Evolutionary conservation across 129 eudicot genomes (phyloP), one percentile per base, ranked within the genome.

Genomic region (Oenanthe sinensis): DNA sequence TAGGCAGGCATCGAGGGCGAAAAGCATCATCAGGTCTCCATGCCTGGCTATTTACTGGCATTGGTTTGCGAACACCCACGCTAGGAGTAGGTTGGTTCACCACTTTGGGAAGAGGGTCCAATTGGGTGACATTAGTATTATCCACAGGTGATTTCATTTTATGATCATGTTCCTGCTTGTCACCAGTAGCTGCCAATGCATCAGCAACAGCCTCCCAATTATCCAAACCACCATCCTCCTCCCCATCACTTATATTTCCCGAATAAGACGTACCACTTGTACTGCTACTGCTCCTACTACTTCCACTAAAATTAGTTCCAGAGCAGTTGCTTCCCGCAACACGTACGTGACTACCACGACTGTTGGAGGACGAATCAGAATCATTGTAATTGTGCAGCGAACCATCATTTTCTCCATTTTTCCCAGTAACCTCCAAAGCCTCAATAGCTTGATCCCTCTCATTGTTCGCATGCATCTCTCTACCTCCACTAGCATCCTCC

Each of bases 121-220:
- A 30, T 36, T 58, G 77, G 14, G 77, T 4, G 54, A 43, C 46
- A 78, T 75, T 74, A 60, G 79, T 82, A 44, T 71, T 77, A 69
- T 80, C 87, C 71, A 75, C 80, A 60, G 83, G 60, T 2, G 74
- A 75, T 74, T 79, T 88, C 46, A 36, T 49, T 74, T 75, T 70
- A 75, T 75, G 77, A 60, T 72, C 39, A 47, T 72, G 79, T 30
- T 87, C 81, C 67, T 83, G 75, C 79, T 84, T 83, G 49, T 87
- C 86, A 70, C 88, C 91, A 26, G 76, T 71, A 37, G 91, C 93
- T 52, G 87, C 89, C 78, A 91, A 87, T 24, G 91, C 95, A 87
- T 91, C 97, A 70, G 97, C 97, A 73, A 91, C 79, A 30, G 91
- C 86, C 79, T 93, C 95, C 95, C 94, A 91, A 67, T 88, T 92